Evolutionary conservation across 352 stramenopile species (phyloP), one percentile per base, ranked within the genome.

Genomic region (Pythium diclinum): DNA sequence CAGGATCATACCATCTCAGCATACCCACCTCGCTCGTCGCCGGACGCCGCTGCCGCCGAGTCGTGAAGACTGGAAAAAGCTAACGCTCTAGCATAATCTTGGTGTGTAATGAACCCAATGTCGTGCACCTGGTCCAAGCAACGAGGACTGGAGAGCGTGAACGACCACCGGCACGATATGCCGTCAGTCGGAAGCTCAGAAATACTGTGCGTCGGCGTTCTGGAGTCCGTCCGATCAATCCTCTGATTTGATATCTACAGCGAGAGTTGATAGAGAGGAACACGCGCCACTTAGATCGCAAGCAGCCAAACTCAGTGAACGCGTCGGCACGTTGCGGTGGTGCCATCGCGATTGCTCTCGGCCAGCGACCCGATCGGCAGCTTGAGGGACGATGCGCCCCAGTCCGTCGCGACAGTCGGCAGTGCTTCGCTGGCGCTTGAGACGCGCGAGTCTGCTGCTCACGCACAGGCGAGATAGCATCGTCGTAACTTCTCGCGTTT

Each of bases 301-400:
- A 92, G 61, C 79, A 92, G 1, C 84, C 84, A 57, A 79, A 92
- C 58, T 83, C 78, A 7, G 74, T 73, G 44, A 92, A 91, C 54
- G 81, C 84, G 14, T 69, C 62, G 1, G 83, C 77, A 44, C 91
- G 75, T 63, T 74, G 51, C 75, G n/a, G 67, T 63, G 71, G 73
- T 44, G 56, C 61, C 61, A 30, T 69, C 61, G 34, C 44, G 56
- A 70, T 68, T 68, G 47, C 25, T 63, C 56, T 85, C 79, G 57
- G 87, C 77, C 21, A 90, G 71, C 42, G 77, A 86, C 53, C 88
- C 68, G 60, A 78, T 71, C 21, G 81, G 81, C 32, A 65, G 60
- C 59, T 59, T 49, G n/a, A 61, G 17, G 11, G 60, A 59, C 28
- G 66, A 65, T 6, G 36, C 38, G 42, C 42, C 42, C n/a, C 42